phyloP scores from a whole-genome alignment of 1,139 yeast genomes.

The Candida dubliniensis region DNA sequence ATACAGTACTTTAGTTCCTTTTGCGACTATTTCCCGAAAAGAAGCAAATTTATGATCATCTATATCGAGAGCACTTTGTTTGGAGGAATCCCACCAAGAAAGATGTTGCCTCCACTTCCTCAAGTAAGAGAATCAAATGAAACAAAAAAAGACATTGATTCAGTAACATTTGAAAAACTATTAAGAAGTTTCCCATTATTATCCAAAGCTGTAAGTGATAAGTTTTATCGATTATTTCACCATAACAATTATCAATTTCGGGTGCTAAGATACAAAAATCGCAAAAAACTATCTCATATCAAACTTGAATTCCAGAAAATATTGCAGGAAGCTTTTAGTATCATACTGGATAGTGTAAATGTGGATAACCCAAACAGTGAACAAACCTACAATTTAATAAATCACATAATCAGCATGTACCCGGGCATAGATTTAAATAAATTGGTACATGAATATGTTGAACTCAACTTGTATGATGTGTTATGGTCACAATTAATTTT shows the following conservation, averaged over 20 bases:
- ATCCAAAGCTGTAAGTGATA: slow-evolving; percentile 47
- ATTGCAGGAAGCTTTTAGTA: slow-evolving; percentile 38
- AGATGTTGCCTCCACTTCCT: slow-evolving; percentile 4
- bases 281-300: slow-evolving; percentile 29
- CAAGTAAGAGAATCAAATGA: slow-evolving; percentile 1
- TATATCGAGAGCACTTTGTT: slow-evolving; percentile 52
- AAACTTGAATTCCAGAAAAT: slow-evolving; percentile 34
- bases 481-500: slow-evolving; percentile 55
- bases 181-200: slow-evolving; percentile 48
- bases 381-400: slow-evolving; percentile 33
- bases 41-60: slow-evolving; percentile 53
- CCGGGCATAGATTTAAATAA: slow-evolving; percentile 54
- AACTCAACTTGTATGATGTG: slow-evolving; percentile 61
- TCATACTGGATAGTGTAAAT: slow-evolving; percentile 43
- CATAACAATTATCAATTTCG: slow-evolving; percentile 42
- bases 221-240: slow-evolving; percentile 45
- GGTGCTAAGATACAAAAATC: slow-evolving; percentile 30
- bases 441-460: slow-evolving; percentile 69
- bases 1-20: slow-evolving; percentile 46
- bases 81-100: slow-evolving; percentile 28
- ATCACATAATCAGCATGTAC: slow-evolving; percentile 30
- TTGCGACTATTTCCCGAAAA: slow-evolving; percentile 47
- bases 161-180: slow-evolving; percentile 42
- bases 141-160: slow-evolving; percentile 7
- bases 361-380: slow-evolving; percentile 39